A percentile compares a stretch with the other conserved stretches of the same genome.
These are phyloP conservation scores for Arthrinium phaeospermum DNA, from an alignment of 2,329 filamentous ascomycete genomes.

Conservation along the genomic window DNA sequence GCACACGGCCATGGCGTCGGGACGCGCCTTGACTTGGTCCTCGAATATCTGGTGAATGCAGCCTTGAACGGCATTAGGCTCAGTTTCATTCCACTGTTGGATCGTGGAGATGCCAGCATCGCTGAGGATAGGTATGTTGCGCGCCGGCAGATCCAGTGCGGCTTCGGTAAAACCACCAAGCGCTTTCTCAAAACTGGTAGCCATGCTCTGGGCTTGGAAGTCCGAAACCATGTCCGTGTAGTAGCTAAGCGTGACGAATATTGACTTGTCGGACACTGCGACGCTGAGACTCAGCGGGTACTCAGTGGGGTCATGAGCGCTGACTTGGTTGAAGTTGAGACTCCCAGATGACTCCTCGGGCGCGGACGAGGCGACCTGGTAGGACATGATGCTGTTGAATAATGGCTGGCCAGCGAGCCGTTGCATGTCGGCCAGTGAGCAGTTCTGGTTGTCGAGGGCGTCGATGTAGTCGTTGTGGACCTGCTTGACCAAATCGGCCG, in stretches of 20 bases:
- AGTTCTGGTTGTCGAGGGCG: conserved; percentile 54
- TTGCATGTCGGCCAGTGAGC: conserved; percentile 54
- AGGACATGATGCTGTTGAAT: conserved; percentile 24
- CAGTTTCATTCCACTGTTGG: conserved; percentile 18
- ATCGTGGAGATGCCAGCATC: conserved; percentile 16
- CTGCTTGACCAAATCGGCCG: conserved; percentile 47
- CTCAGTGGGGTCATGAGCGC: conserved; percentile 21
- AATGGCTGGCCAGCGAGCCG: conserved; percentile 26
- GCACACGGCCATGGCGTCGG: conserved; percentile 20
- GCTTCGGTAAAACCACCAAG: conserved; percentile 10
- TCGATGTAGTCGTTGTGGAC: conserved; percentile 53
- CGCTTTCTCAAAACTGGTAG: conserved; percentile 20
- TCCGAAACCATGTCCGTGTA: conserved; percentile 21
- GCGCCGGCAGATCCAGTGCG: neutral
- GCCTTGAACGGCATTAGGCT: neutral
- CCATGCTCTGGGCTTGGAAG: conserved; percentile 20
- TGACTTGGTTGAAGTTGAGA: conserved; percentile 21
- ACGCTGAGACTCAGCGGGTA: conserved; percentile 23
- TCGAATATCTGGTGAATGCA: conserved; percentile 21
- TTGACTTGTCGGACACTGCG: conserved; percentile 18
- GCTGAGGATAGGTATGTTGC: conserved; percentile 12
- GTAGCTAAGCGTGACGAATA: conserved; percentile 22
- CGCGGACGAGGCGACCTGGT: conserved; percentile 16
- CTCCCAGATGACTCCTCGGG: neutral
- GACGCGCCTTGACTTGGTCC: conserved; percentile 14